Evolutionary conservation across 805 yeast species (phyloP), one percentile per base, ranked within the genome.

Genomic region (Candida piceae): DNA sequence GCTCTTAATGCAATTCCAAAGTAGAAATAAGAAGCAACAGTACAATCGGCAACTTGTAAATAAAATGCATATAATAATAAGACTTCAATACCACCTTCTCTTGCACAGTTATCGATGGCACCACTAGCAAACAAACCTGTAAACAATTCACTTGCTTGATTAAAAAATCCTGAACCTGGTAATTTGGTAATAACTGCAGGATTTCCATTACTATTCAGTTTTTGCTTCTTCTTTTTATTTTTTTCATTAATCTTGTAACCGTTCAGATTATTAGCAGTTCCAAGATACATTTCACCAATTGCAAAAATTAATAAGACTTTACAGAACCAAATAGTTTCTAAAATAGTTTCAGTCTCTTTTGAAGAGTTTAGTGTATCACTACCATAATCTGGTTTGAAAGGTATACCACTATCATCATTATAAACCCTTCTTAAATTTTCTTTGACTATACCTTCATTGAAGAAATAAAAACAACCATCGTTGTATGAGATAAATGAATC

Each of bases 391-490:
- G 55, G 55, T 48, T 43, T 52, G 37, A 57, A 55, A 7, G 50
- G 52, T 11, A 27, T 55, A 55, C 50, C 49, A 7, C 25, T 13
- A 13, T 53, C 53, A 25, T 78, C 78, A 20, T 80, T 74, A 54
- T 81, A 84, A 16, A 82, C 67, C 42, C 80, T 68, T 62, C 76
- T 72, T 36, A 84, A 56, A 42, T 76, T 80, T 46, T 75, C 74
- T 51, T 82, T 83, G 17, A 82, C 85, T 16, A 82, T 52, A 1
- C 94, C 94, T 56, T 84, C 94, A 53, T 84, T 84, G 63, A 84
- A 84, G 51, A 84, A 84, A 60, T 84, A 84, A 55, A 84, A 84
- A 49, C 94, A 84, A 1, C 89, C 93, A 57, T 83, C 93, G 49
- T 84, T 84, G 56, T 82, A 84, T 35, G 81, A 80, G 36, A 84